Evolutionary conservation across 2,329 filamentous ascomycete species (phyloP).

Genomic region (Aspergillus sp.): DNA sequence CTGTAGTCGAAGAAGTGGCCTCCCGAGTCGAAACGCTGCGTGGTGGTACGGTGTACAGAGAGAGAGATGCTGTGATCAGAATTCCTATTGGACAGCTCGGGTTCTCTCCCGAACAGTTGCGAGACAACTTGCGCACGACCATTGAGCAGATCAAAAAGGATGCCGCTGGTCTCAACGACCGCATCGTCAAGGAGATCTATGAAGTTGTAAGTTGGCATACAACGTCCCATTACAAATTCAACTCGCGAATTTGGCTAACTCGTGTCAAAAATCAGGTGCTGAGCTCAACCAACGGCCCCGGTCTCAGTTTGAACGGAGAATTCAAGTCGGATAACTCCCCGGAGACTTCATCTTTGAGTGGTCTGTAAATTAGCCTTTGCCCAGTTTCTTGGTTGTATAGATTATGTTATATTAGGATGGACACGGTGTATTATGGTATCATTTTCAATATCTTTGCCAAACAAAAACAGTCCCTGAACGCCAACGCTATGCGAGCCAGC

Average conservation of each 20-base stretch:
- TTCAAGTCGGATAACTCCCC: slow-evolving; percentile 61
- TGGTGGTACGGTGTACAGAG: slow-evolving; percentile 81
- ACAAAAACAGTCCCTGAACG: slow-evolving; percentile 28
- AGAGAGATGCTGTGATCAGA: slow-evolving; percentile 76
- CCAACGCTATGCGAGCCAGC: slow-evolving; percentile 39
- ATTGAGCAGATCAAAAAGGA: slow-evolving; percentile 75
- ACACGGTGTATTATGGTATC: slow-evolving; percentile 39
- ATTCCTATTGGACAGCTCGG: slow-evolving; percentile 88
- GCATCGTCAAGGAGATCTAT: slow-evolving; percentile 67
- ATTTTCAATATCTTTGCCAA: slow-evolving; percentile 20
- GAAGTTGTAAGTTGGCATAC: slow-evolving; percentile 52
- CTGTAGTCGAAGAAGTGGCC: slow-evolving; percentile 76
- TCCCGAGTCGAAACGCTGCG: slow-evolving; percentile 74
- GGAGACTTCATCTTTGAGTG: slow-evolving; percentile 45
- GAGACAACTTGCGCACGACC: slow-evolving; percentile 75
- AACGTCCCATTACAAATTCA: slow-evolving; percentile 33
- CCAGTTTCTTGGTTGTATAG: slow-evolving; percentile 30
- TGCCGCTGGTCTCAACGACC: slow-evolving; percentile 60
- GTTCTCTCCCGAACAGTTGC: slow-evolving; percentile 81
- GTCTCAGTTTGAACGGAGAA: slow-evolving; percentile 78
- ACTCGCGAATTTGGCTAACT: slow-evolving; percentile 12
- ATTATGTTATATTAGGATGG: slow-evolving; percentile 39
- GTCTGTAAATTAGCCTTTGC: slow-evolving; percentile 42
- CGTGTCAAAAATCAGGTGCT: slow-evolving; percentile 55
- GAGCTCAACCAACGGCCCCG: slow-evolving; percentile 81